phyloP scores from a whole-genome alignment of 257 asterid species.

The Primulina eburnea region DNA sequence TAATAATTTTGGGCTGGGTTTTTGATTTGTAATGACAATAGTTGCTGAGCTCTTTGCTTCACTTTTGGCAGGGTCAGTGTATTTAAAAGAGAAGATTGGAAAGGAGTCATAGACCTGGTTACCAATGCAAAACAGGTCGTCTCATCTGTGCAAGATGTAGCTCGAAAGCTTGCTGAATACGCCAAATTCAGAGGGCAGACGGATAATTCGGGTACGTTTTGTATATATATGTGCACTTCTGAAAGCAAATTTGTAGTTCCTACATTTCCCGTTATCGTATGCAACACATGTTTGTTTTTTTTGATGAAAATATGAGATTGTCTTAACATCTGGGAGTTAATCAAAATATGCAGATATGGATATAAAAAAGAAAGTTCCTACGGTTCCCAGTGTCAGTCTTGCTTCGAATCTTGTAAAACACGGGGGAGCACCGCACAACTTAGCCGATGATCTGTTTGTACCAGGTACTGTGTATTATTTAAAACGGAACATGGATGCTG shows the following conservation, averaged over 20 bases:
- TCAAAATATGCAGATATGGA: constrained; percentile 35
- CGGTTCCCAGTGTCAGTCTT: constrained; percentile 22
- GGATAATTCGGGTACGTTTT: constrained; percentile 41
- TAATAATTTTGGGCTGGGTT: background rate
- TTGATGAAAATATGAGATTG: background rate
- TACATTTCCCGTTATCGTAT: no score
- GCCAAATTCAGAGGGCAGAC: constrained; percentile 64
- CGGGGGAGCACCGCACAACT: constrained; percentile 19
- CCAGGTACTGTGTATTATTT: constrained; percentile 73
- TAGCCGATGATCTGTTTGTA: constrained; percentile 52
- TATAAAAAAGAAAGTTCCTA: constrained; percentile 14
- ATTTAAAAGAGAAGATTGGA: constrained; percentile 85
- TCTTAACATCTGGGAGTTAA: constrained; percentile 2
- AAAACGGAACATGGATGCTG: constrained; percentile 52
- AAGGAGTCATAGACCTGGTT: constrained; percentile 68
- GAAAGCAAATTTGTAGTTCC: background rate
- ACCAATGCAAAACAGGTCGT: constrained; percentile 87
- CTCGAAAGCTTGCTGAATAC: constrained; percentile 75
- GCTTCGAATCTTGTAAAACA: constrained; percentile 22
- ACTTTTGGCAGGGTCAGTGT: constrained; percentile 54
- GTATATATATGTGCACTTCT: background rate
- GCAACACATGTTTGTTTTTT: background rate
- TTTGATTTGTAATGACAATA: background rate
- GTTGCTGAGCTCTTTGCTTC: background rate
- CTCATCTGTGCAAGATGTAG: constrained; percentile 80